Percentiles rank a stretch among this genome's conserved stretches.
These are phyloP conservation scores for Sclerotinia glacialis DNA, from an alignment of 2,329 filamentous ascomycete species.

Conservation along the genomic window DNA sequence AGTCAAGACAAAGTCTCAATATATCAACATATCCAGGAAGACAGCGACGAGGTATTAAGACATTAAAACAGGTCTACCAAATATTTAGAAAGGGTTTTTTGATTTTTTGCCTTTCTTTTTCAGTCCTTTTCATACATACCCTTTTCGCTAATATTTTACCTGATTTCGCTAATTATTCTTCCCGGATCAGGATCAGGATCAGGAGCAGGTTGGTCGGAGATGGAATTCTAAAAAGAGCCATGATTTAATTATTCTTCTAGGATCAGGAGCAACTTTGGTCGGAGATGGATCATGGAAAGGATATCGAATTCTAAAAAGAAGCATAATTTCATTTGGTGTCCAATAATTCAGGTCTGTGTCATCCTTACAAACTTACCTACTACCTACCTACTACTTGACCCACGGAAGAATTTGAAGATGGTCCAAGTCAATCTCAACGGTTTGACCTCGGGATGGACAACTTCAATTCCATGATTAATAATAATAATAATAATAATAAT, in stretches of 20 bases:
- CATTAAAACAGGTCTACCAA: not conserved
- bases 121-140: no score
- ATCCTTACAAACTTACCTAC: constrained; percentile 12
- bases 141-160: not conserved
- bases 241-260: not conserved
- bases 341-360: constrained; percentile 10
- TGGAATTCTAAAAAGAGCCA: no score
- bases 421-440: constrained; percentile 1
- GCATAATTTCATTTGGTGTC: constrained; percentile 4
- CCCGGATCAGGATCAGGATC: no score
- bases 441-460: not conserved
- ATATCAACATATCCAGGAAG: not conserved
- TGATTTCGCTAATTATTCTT: not conserved
- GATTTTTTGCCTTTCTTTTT: no score
- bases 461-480: not conserved
- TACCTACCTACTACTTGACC: not conserved
- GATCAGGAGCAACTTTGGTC: not conserved
- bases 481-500: no score
- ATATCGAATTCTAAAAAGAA: not conserved
- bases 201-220: no score
- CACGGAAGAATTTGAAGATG: not conserved
- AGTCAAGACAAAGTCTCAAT: not conserved
- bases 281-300: not conserved
- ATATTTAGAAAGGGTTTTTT: not conserved
- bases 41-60: not conserved